Evolutionary conservation across 1,284 basidiomycete genomes (phyloP), one percentile per base, ranked within the genome.

Genomic region (Ustilago lituana): DNA sequence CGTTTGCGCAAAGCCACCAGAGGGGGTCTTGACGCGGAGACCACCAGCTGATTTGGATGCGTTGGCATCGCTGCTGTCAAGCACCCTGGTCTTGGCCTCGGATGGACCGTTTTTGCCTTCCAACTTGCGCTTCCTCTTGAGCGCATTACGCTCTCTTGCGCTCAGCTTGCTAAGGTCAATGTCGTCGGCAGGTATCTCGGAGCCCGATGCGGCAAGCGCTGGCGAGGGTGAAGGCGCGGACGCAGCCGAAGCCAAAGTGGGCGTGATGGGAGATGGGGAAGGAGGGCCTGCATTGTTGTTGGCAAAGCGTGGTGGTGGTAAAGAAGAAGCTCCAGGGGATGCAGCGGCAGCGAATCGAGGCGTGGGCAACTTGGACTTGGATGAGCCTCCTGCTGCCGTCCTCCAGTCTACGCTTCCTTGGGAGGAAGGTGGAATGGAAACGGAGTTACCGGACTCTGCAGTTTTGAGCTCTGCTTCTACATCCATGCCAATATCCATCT

Each of bases 71-170:
- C 89, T 2, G 89, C 90, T 33, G 86, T 84, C 64, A 39, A 56
- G 35, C 32, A 65, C 58, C 15, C 54, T 33, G 5, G 59, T 70
- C 54, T 74, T 73, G 36, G 46, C 44, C 10, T 70, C 63, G 23
- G 52, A 50, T 14, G 53, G 48, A 19, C 66, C 57, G 10, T 43
- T 45, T 46, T 84, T 83, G 73, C 89, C 92, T n/a, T 92, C 92
- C 14, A 88, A 85, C 79, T 95, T 96, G 46, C 93, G 88, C 78
- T 95, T 95, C 17, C 93, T 87, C 80, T 96, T 96, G 31, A 95
- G 85, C 41, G 92, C 87, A 81, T 95, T 96, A 31, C 90, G 88
- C 81, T 96, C 93, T 44, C 93, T 87, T 15, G 92, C 92, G 38
- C 76, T 79, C 38, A 82, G 71, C 48, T 76, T 70, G 52, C 76